These are phyloP conservation scores for Coleophoma cylindrospora DNA, from an alignment of 2,329 filamentous ascomycete species.

Conservation along the genomic window DNA sequence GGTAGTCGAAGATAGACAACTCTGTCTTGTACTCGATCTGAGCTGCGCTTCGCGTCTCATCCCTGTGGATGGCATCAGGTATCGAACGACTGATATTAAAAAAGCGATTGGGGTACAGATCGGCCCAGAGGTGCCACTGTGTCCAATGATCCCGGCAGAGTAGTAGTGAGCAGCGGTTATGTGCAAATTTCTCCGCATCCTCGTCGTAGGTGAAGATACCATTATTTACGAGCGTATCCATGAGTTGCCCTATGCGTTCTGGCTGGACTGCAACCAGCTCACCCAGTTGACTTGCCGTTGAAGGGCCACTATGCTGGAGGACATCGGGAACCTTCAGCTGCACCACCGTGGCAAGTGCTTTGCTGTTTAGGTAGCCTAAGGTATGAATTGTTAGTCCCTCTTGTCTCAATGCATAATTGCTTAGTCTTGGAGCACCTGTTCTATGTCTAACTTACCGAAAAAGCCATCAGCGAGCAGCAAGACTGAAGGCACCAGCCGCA, in stretches of 20 bases:
- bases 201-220: conserved; percentile 30
- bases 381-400: too few relatives aligned
- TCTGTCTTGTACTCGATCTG: conserved; percentile 37
- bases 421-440: too few relatives aligned
- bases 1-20: conserved; percentile 33
- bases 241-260: conserved; percentile 28
- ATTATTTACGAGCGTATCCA: conserved; percentile 27
- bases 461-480: too few relatives aligned
- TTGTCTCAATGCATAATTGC: too few relatives aligned
- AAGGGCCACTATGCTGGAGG: too few relatives aligned
- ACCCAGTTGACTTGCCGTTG: too few relatives aligned
- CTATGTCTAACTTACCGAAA: too few relatives aligned
- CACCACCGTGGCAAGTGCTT: too few relatives aligned
- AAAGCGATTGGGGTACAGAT: conserved; percentile 37
- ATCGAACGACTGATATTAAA: conserved; percentile 38
- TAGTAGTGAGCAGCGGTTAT: conserved; percentile 30
- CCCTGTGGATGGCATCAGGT: conserved; percentile 22
- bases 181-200: conserved; percentile 22
- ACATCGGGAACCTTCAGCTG: too few relatives aligned
- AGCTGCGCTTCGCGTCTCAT: conserved; percentile 23
- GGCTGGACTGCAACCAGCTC: too few relatives aligned
- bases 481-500: too few relatives aligned
- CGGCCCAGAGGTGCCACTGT: conserved; percentile 38
- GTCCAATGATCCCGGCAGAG: conserved; percentile 35
- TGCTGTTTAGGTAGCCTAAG: too few relatives aligned